Conservation (phyloP, 129 eudicot genomes). For the Rutidosis leptorrhynchoides region DNA sequence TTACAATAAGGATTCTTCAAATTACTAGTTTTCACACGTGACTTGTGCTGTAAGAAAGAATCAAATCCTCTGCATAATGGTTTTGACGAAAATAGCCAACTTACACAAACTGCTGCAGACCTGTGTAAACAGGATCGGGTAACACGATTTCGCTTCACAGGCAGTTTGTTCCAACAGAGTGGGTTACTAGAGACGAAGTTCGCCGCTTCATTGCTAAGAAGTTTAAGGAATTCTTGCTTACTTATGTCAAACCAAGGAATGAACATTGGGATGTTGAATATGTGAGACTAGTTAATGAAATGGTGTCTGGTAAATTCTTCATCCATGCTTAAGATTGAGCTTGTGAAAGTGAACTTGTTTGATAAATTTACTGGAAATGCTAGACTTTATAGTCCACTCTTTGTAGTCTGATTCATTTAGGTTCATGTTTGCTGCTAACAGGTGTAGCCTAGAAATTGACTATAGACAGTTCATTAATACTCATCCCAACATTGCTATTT, state of each 20-base stretch:
- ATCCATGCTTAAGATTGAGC: not conserved
- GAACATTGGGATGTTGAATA: slow-evolving; percentile 56
- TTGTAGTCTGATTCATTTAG: no score
- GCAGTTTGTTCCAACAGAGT: no score
- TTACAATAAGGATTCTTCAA: no score
- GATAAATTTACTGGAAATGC: slow-evolving; percentile 12
- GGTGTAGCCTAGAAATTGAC: slow-evolving; percentile 92
- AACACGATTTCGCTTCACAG: no score
- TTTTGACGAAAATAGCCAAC: no score
- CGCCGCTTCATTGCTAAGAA: slow-evolving; percentile 92
- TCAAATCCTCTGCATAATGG: no score
- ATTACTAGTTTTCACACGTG: no score
- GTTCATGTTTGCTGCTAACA: slow-evolving; percentile 58
- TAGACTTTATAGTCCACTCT: no score
- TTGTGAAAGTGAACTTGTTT: not conserved
- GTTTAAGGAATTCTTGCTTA: slow-evolving; percentile 74
- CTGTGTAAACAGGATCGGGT: no score
- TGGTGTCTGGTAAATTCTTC: slow-evolving; percentile 68
- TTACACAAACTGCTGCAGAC: no score
- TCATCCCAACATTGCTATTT: slow-evolving; percentile 92
- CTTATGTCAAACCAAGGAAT: slow-evolving; percentile 55
- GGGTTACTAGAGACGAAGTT: slow-evolving; percentile 99
- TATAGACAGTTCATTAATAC: slow-evolving; percentile 79
- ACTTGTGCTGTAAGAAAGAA: no score
- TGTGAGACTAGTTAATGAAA: slow-evolving; percentile 80